A percentile compares a stretch with the other conserved stretches of the same genome.
Evolutionary conservation across 805 yeast genomes (phyloP).

Genomic region (Zygoascus bituminiphila): DNA sequence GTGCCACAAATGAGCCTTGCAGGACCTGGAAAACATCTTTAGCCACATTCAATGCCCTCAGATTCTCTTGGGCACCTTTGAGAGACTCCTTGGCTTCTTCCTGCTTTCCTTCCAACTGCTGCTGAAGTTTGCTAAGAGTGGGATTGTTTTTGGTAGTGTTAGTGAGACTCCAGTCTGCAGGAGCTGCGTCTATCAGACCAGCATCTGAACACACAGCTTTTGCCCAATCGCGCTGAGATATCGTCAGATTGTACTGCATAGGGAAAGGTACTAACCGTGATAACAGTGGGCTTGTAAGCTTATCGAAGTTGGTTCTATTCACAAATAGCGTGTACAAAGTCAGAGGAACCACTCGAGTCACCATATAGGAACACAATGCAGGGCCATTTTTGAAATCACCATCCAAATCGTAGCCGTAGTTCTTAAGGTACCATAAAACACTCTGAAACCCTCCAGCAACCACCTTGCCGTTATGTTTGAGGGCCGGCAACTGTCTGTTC

Average conservation of each 20-base stretch:
- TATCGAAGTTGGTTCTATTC: constrained; percentile 24
- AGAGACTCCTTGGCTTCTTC: constrained; percentile 1
- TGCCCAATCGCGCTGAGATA: constrained; percentile 22
- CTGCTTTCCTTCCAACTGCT: constrained; percentile 13
- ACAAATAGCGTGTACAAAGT: constrained; percentile 19
- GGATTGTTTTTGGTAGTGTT: constrained; percentile 7
- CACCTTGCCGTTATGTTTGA: constrained; percentile 11
- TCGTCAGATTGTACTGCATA: constrained; percentile 30
- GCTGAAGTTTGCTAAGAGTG: constrained; percentile 20
- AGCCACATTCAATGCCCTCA: constrained; percentile 9
- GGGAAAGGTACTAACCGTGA: constrained; percentile 27
- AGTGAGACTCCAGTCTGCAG: constrained; percentile 3
- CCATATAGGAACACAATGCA: constrained; percentile 14
- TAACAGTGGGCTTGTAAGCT: constrained; percentile 26
- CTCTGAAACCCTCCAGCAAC: constrained; percentile 20
- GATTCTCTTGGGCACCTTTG: constrained; percentile 11
- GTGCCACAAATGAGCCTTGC: not conserved
- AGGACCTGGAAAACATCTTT: constrained; percentile 6
- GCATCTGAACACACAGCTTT: constrained; percentile 8
- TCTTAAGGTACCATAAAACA: constrained; percentile 19
- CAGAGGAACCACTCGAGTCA: constrained; percentile 16
- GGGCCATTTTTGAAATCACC: constrained; percentile 7
- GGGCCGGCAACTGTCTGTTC: constrained; percentile 23
- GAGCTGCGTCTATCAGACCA: constrained; percentile 9
- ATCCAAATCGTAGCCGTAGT: constrained; percentile 8